Percentiles rank a stretch among this genome's conserved stretches.
phyloP scores from a whole-genome alignment of 2,329 filamentous ascomycete species.

The Talaromyces sp. region DNA sequence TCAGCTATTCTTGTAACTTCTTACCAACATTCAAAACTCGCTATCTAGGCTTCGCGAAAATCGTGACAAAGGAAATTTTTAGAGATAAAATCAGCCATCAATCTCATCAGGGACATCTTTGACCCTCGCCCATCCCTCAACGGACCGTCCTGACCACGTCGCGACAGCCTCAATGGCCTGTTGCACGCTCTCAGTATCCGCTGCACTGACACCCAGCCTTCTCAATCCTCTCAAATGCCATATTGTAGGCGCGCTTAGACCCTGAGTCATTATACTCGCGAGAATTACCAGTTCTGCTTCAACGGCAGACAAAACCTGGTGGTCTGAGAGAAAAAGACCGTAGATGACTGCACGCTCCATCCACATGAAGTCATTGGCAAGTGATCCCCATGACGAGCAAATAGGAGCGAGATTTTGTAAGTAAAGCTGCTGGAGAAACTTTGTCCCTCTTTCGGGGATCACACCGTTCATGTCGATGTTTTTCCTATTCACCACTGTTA shows the following conservation, averaged over 20 bases:
- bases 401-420: constrained; percentile 23
- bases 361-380: constrained; percentile 51
- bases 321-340: constrained; percentile 44
- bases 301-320: constrained; percentile 33
- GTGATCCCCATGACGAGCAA: constrained; percentile 24
- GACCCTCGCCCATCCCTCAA: constrained; percentile 17
- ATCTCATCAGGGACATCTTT: constrained; percentile 16
- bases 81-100: background rate
- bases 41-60: background rate
- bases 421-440: constrained; percentile 25
- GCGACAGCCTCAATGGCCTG: constrained; percentile 17
- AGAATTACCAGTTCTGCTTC: constrained; percentile 42
- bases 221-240: constrained; percentile 43
- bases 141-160: constrained; percentile 15
- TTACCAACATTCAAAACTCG: background rate
- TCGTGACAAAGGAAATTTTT: background rate
- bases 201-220: constrained; percentile 31
- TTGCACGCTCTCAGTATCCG: constrained; percentile 35
- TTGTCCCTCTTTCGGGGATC: constrained; percentile 22
- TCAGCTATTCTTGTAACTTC: background rate
- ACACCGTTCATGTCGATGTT: constrained; percentile 15
- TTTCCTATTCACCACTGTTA: constrained; percentile 10
- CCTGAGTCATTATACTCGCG: constrained; percentile 41
- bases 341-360: constrained; percentile 73
- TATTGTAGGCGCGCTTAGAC: constrained; percentile 33